A percentile compares a stretch with the other conserved stretches of the same genome.
phyloP scores from a whole-genome alignment of 371 early-diverging fungal species.

The Rhizoclosmatium hyalinum region DNA sequence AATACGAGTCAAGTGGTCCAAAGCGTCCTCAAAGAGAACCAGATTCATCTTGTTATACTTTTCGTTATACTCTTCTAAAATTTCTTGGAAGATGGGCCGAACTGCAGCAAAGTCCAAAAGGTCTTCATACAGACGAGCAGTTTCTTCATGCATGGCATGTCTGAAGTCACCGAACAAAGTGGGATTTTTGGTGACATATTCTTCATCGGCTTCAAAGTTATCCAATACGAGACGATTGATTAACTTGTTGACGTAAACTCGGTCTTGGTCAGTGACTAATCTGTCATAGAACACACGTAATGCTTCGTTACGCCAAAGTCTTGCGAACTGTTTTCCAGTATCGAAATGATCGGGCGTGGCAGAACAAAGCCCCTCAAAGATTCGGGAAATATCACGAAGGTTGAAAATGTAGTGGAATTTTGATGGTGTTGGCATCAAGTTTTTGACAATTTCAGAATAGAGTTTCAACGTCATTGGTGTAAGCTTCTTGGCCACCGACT shows the following conservation, averaged over 20 bases:
- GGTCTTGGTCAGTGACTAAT: slow-evolving; percentile 56
- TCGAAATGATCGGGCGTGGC: slow-evolving; percentile 61
- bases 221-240: slow-evolving; percentile 57
- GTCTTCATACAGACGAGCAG: slow-evolving; percentile 62
- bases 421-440: slow-evolving; percentile 62
- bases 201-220: slow-evolving; percentile 59
- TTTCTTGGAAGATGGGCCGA: slow-evolving; percentile 63
- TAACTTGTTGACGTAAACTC: slow-evolving; percentile 56
- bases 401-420: slow-evolving; percentile 73
- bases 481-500: slow-evolving; percentile 44
- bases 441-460: slow-evolving; percentile 56
- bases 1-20: slow-evolving; percentile 64
- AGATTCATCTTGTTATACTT: slow-evolving; percentile 63
- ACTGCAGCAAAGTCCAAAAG: slow-evolving; percentile 64
- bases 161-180: slow-evolving; percentile 66
- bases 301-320: slow-evolving; percentile 65
- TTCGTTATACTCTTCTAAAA: slow-evolving; percentile 66
- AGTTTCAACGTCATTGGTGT: slow-evolving; percentile 54
- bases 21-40: slow-evolving; percentile 69
- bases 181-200: slow-evolving; percentile 55
- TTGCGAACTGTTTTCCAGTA: slow-evolving; percentile 47
- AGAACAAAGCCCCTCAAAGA: slow-evolving; percentile 60
- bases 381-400: slow-evolving; percentile 66
- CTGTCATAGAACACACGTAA: slow-evolving; percentile 65
- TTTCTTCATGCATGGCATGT: slow-evolving; percentile 63